Evolutionary conservation across 2,329 filamentous ascomycete species (phyloP).

Genomic region (Cercospora sp.): DNA sequence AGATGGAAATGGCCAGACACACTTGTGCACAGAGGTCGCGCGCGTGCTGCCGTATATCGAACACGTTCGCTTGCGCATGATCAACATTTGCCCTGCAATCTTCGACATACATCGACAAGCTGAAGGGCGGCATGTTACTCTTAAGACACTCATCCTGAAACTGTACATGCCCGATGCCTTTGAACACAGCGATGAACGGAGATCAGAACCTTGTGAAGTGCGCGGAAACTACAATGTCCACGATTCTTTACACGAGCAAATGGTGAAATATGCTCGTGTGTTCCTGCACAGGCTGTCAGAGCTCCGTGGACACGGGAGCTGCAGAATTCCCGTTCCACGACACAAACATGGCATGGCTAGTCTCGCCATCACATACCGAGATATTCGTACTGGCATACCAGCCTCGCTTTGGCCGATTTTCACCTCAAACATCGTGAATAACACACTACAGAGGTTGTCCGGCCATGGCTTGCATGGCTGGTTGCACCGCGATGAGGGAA

Average conservation of each 20-base stretch:
- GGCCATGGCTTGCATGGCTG: not conserved
- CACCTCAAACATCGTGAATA: not conserved
- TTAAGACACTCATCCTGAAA: slow-evolving; percentile 20
- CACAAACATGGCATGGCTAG: not conserved
- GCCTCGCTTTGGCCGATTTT: not conserved
- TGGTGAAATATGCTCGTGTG: not conserved
- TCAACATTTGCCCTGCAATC: slow-evolving; percentile 13
- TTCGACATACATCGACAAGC: slow-evolving; percentile 4
- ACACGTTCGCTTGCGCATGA: slow-evolving; percentile 18
- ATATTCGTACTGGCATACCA: not conserved
- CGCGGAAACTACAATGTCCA: not conserved
- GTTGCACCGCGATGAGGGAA: not conserved
- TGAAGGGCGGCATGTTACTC: not conserved
- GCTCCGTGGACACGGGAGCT: not conserved
- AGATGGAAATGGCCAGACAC: not conserved
- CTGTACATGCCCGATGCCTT: slow-evolving; percentile 12
- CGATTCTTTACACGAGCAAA: not conserved
- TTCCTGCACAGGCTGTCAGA: not conserved
- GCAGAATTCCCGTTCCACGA: not conserved
- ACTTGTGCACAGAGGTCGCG: slow-evolving; percentile 19
- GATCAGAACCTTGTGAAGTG: slow-evolving; percentile 12
- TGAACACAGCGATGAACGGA: not conserved
- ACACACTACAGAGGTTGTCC: not conserved
- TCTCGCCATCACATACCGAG: slow-evolving; percentile 6
- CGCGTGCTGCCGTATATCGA: slow-evolving; percentile 16